These are phyloP conservation scores for Anisogramma anomala DNA, from an alignment of 2,329 filamentous ascomycete genomes.

Conservation along the genomic window DNA sequence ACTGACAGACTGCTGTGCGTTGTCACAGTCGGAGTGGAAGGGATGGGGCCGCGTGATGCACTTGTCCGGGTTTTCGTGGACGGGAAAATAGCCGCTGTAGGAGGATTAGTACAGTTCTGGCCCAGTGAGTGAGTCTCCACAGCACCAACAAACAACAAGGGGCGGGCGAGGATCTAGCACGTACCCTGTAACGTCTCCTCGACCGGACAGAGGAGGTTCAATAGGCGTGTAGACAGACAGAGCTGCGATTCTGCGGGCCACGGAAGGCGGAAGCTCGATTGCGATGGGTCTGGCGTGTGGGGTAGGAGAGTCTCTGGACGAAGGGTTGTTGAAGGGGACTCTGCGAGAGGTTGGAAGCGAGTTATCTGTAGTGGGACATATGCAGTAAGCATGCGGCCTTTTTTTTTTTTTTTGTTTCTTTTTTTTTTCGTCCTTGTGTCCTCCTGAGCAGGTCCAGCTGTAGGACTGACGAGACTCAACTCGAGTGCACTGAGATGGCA, in stretches of 20 bases:
- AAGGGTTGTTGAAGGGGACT: constrained; percentile 17
- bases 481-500: no score
- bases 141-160: background rate
- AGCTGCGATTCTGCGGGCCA: constrained; percentile 27
- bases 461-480: no score
- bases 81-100: constrained; percentile 47
- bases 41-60: constrained; percentile 40
- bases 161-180: constrained; percentile 18
- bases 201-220: constrained; percentile 42
- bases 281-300: constrained; percentile 37
- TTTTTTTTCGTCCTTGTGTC: no score
- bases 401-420: no score
- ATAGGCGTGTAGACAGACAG: constrained; percentile 32
- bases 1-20: background rate
- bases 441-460: no score
- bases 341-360: constrained; percentile 13
- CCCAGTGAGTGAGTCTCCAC: no score
- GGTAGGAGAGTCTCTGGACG: constrained; percentile 1
- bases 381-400: background rate
- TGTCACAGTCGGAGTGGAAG: constrained; percentile 29
- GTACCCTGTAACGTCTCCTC: constrained; percentile 49
- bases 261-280: constrained; percentile 35
- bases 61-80: constrained; percentile 42
- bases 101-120: no score
- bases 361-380: background rate